Evolutionary conservation across 2,329 filamentous ascomycete genomes (phyloP).

Genomic region (Botrytis sinoallii): DNA sequence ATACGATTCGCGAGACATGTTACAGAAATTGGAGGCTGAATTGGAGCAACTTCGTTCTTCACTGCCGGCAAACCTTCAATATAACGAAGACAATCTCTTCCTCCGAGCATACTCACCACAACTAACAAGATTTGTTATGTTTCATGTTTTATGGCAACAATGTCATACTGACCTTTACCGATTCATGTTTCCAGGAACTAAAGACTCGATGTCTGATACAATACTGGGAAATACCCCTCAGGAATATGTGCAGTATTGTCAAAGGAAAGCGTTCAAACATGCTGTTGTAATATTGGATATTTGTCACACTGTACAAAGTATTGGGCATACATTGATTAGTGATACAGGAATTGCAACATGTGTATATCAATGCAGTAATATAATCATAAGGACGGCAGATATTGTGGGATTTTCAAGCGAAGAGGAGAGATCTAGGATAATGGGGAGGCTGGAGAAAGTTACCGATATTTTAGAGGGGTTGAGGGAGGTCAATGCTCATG

Average conservation of each 20-base stretch:
- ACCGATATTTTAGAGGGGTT: slow-evolving; percentile 12
- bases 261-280: slow-evolving; percentile 16
- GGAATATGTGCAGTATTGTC: slow-evolving; percentile 12
- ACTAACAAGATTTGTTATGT: slow-evolving; percentile 17
- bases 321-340: slow-evolving; percentile 16
- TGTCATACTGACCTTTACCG: slow-evolving; percentile 16
- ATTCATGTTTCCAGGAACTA: slow-evolving; percentile 17
- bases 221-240: not conserved
- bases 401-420: slow-evolving; percentile 7
- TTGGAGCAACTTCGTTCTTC: slow-evolving; percentile 9
- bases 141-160: slow-evolving; percentile 18
- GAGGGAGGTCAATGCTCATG: slow-evolving; percentile 15
- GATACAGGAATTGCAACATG: slow-evolving; percentile 13
- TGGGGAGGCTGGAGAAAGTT: not conserved
- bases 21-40: slow-evolving; percentile 16
- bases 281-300: slow-evolving; percentile 12
- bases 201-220: slow-evolving; percentile 13
- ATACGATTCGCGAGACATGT: slow-evolving; percentile 3
- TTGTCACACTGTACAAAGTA: slow-evolving; percentile 15
- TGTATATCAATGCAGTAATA: slow-evolving; percentile 16
- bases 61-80: slow-evolving; percentile 16
- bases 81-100: slow-evolving; percentile 19
- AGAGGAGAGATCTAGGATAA: slow-evolving; percentile 6
- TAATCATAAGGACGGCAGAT: slow-evolving; percentile 10
- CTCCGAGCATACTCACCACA: slow-evolving; percentile 19